Base-by-base conservation (phyloP, 2,329 filamentous ascomycete genomes). In the Graphilbum sp. region DNA sequence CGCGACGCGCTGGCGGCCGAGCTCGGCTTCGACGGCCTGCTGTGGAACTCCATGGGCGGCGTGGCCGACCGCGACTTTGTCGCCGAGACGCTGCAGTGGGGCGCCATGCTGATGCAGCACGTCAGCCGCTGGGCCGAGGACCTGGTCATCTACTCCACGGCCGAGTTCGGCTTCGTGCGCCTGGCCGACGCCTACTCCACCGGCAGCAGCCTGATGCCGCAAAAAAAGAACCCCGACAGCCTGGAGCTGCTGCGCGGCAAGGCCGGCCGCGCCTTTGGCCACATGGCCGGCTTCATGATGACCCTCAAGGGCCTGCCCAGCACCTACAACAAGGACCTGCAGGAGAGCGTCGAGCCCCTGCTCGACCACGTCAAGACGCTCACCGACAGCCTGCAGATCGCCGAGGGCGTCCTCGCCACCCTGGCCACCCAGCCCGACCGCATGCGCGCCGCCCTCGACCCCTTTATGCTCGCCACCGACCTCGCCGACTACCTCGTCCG, bases 321-420 rank as follows among this genome's bases (percentile, higher is more conserved):
- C 32, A 85, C 80, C 3, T 92, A 92, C 65, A 88, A 92, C 65
- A 93, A 92, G 60, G 84, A 93, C 56, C 60, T 92, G n/a, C 84
- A 94, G 59, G 85, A 93, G 60, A 79, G 74, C 41, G 77, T 83
- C 44, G 80, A 92, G 64, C 79, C 80, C n/a, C 74, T 93, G 60
- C 71, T 93, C 35, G 83, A 92, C 56, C 73, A 78, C 54, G 72
- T 87, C 57, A 82, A 86, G 67, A 88, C 83, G 6, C 68, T 90
- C 44, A 70, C 69, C 40, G 80, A 92, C 63, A 85, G 79, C 52
- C 69, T 92, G 39, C 75, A 79, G 56, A 93, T 93, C 49, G 81
- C 82, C 21, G 81, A 80, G 19, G 81, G 86, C 39, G 79, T 92
- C 5, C 64, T 93, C 4, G 72, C 74, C 1, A 92, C 83, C 0